Conservation (phyloP, 73 alveolate species). For the Tetrahymena elliotti region DNA sequence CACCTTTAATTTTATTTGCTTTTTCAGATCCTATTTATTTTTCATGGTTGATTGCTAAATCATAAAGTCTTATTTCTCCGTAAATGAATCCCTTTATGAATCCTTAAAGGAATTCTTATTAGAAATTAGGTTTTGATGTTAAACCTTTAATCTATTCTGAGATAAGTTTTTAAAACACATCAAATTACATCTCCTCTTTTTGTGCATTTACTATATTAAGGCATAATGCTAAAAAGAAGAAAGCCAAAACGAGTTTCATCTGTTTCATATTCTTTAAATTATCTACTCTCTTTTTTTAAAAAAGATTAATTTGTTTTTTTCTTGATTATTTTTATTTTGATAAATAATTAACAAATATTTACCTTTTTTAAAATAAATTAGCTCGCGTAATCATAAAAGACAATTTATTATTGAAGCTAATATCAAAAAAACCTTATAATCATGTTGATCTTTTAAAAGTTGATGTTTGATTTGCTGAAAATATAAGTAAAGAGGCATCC, state of each 20-base stretch:
- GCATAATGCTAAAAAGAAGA: background rate
- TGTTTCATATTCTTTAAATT: background rate
- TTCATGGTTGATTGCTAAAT: background rate
- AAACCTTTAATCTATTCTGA: background rate
- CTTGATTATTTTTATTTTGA: background rate
- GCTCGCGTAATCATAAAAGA: background rate
- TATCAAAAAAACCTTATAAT: too few species aligned
- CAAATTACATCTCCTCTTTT: background rate
- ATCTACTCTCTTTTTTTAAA: background rate
- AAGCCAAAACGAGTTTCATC: background rate
- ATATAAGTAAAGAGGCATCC: too few species aligned
- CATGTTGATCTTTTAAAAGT: too few species aligned
- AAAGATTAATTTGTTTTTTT: too few species aligned
- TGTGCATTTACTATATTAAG: background rate
- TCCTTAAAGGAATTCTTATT: background rate
- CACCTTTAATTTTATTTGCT: background rate
- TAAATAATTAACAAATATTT: too few species aligned
- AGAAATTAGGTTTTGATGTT: background rate
- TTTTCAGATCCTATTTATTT: background rate
- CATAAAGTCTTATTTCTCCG: background rate
- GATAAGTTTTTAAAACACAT: too few species aligned
- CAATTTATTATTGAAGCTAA: too few species aligned
- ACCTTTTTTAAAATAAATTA: background rate
- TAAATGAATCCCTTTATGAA: background rate
- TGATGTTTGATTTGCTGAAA: too few species aligned